Percentiles rank a stretch among this genome's conserved stretches.
These are phyloP conservation scores for Cryptococcus sp. DNA, from an alignment of 1,284 basidiomycete genomes.

Conservation along the genomic window DNA sequence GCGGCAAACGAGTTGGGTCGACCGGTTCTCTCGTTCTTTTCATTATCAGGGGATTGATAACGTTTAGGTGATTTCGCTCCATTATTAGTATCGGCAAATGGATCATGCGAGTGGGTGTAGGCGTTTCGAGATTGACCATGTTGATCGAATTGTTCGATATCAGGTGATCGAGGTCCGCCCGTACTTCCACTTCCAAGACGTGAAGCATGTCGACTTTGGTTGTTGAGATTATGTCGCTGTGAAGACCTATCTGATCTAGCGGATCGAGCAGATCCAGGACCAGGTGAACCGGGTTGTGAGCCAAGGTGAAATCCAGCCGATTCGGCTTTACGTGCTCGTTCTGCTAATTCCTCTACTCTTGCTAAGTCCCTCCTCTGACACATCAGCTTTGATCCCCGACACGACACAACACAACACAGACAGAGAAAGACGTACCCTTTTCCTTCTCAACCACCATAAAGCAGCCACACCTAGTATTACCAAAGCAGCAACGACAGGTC, in stretches of 20 bases:
- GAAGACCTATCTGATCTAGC: slow-evolving; percentile 7
- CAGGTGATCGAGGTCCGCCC: slow-evolving; percentile 24
- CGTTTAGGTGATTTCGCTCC: slow-evolving; percentile 43
- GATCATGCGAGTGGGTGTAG: slow-evolving; percentile 33
- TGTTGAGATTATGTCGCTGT: not conserved
- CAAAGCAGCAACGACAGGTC: slow-evolving; percentile 45
- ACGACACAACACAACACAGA: not conserved
- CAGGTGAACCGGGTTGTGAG: slow-evolving; percentile 28
- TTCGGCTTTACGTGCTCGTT: slow-evolving; percentile 45
- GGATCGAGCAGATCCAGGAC: slow-evolving; percentile 21
- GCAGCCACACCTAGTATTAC: slow-evolving; percentile 39
- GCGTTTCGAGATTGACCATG: slow-evolving; percentile 32
- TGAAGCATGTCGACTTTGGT: not conserved
- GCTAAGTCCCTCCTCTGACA: slow-evolving; percentile 41
- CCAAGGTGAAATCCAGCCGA: slow-evolving; percentile 42
- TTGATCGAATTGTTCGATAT: slow-evolving; percentile 37
- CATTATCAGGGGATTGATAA: slow-evolving; percentile 33
- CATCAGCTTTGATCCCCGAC: slow-evolving; percentile 1
- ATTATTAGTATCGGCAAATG: slow-evolving; percentile 39
- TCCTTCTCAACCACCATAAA: slow-evolving; percentile 45
- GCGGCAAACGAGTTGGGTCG: slow-evolving; percentile 20
- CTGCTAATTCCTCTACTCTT: slow-evolving; percentile 41
- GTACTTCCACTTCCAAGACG: not conserved
- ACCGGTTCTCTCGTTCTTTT: slow-evolving; percentile 11
- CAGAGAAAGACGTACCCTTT: slow-evolving; percentile 37